Evolutionary conservation across 2,329 filamentous ascomycete species (phyloP).

Genomic region (Monosporascus cannonballus): DNA sequence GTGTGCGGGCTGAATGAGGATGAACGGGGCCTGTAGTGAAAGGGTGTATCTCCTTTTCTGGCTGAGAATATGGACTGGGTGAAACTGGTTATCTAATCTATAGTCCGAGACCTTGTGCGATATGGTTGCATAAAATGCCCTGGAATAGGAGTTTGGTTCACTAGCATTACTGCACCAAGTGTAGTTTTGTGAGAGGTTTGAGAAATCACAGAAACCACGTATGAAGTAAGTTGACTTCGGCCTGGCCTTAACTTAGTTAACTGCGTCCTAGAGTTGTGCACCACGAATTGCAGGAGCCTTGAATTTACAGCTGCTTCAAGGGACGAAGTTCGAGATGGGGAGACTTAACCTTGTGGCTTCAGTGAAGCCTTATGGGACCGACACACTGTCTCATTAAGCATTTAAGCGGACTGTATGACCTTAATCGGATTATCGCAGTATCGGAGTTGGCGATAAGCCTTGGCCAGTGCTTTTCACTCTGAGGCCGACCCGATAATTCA

Average conservation of each 20-base stretch:
- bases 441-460: neutral
- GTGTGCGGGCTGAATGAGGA: neutral
- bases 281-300: too few relatives aligned
- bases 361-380: too few relatives aligned
- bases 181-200: neutral
- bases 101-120: neutral
- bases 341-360: too few relatives aligned
- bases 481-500: neutral
- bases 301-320: too few relatives aligned
- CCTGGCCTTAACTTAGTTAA: too few relatives aligned
- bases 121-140: neutral
- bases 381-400: too few relatives aligned
- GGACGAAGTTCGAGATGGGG: too few relatives aligned
- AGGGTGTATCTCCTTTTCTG: constrained; percentile 4
- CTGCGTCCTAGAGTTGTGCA: too few relatives aligned
- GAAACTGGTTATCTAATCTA: neutral
- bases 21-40: constrained; percentile 7
- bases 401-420: too few relatives aligned
- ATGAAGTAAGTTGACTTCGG: too few relatives aligned
- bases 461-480: neutral
- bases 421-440: neutral
- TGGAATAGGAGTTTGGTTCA: neutral
- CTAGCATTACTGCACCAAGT: neutral
- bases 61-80: constrained; percentile 3
- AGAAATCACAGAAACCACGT: neutral